These are phyloP conservation scores for Candida anglica DNA, from an alignment of 805 yeast genomes.

Conservation along the genomic window DNA sequence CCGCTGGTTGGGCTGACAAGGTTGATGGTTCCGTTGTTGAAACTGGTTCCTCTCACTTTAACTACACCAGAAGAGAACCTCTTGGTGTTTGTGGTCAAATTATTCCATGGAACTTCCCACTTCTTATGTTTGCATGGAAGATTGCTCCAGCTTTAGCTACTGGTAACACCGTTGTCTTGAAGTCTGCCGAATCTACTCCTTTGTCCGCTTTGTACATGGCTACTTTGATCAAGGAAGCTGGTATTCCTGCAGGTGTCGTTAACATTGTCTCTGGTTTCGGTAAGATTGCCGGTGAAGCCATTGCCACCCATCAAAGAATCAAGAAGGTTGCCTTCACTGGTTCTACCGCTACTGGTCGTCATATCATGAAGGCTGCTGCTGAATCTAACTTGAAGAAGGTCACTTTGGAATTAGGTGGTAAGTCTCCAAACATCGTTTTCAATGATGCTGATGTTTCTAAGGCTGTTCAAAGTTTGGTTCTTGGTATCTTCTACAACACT, in stretches of 20 bases:
- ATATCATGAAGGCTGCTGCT: conserved; percentile 77
- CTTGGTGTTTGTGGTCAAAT: conserved; percentile 94
- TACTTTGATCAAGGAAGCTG: conserved; percentile 69
- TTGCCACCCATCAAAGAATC: conserved; percentile 73
- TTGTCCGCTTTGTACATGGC: conserved; percentile 78
- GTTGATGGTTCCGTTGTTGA: conserved; percentile 71
- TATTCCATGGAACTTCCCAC: conserved; percentile 97
- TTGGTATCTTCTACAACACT: conserved; percentile 87
- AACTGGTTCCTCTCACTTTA: conserved; percentile 70
- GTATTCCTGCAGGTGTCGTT: conserved; percentile 87
- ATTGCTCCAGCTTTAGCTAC: conserved; percentile 89
- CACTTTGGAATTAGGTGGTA: conserved; percentile 94
- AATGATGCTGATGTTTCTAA: conserved; percentile 77
- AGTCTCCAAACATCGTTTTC: conserved; percentile 87
- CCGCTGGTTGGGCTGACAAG: conserved; percentile 93
- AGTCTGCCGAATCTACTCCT: conserved; percentile 92
- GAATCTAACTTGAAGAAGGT: conserved; percentile 80
- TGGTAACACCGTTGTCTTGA: conserved; percentile 84
- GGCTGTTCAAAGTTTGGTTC: conserved; percentile 70
- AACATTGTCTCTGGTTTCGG: conserved; percentile 88
- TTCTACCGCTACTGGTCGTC: conserved; percentile 86
- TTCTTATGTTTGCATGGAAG: conserved; percentile 93
- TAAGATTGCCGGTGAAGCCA: conserved; percentile 75
- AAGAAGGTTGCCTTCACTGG: conserved; percentile 95
- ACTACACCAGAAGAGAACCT: conserved; percentile 83